These are phyloP conservation scores for Rhododendron simsii DNA, from an alignment of 148 eudicot species.

Conservation along the genomic window DNA sequence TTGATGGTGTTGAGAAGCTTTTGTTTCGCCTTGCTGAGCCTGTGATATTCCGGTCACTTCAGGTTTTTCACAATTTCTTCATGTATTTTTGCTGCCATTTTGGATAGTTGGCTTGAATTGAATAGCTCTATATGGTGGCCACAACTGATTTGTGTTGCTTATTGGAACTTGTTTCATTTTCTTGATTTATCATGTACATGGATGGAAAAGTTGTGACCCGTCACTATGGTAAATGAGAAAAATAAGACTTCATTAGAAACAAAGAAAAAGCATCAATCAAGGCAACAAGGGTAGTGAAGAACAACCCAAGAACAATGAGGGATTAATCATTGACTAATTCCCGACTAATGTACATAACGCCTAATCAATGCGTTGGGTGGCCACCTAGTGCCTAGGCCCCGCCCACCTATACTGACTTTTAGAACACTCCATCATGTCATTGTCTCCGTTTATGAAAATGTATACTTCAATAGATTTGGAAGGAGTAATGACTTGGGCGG, in stretches of 20 bases:
- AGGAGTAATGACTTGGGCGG: neutral
- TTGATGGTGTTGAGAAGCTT: constrained; percentile 80
- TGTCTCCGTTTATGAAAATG: neutral
- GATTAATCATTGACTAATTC: neutral
- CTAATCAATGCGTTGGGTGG: neutral
- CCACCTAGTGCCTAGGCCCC: neutral
- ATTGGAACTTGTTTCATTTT: neutral
- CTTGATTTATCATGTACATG: neutral
- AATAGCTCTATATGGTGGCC: neutral
- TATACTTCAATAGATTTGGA: neutral
- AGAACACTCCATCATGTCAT: neutral
- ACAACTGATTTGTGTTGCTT: neutral
- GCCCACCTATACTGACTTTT: neutral
- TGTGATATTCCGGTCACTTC: constrained; percentile 76
- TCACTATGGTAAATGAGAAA: neutral
- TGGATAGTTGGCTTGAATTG: neutral
- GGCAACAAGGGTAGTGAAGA: neutral
- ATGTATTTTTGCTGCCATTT: neutral
- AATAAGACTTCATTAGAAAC: neutral
- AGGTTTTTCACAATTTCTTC: constrained; percentile 39
- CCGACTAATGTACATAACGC: neutral
- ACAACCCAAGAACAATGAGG: neutral
- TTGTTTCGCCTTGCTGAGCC: constrained; percentile 88
- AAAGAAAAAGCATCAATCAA: neutral
- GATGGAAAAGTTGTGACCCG: neutral